Evolutionary conservation across 768 basidiomycete species (phyloP).

Genomic region (Russula foetens): DNA sequence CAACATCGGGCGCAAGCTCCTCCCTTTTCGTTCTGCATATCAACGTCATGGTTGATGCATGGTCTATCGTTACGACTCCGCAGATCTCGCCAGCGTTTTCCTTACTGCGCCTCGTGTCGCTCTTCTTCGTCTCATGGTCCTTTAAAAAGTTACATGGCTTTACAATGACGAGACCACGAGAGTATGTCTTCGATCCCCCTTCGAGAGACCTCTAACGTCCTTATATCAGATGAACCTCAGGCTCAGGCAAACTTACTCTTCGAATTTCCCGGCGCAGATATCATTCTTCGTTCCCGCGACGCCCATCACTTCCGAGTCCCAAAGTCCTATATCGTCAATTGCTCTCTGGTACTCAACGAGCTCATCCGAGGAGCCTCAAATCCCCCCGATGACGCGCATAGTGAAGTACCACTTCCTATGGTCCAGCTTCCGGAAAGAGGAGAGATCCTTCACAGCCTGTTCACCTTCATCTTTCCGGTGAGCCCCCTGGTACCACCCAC

Average conservation of each 20-base stretch:
- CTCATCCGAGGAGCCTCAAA: not conserved
- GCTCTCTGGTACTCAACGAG: not conserved
- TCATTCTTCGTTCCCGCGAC: not conserved
- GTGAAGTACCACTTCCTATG: not conserved
- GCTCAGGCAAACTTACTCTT: not conserved
- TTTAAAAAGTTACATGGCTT: too few relatives aligned
- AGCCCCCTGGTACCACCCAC: not conserved
- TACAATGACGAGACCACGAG: too few relatives aligned
- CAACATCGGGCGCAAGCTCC: too few relatives aligned
- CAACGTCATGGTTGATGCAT: too few relatives aligned
- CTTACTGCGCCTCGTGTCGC: too few relatives aligned
- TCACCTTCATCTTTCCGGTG: constrained; percentile 7
- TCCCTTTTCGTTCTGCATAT: too few relatives aligned
- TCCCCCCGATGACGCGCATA: not conserved
- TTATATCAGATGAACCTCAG: not conserved
- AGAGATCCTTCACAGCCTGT: not conserved
- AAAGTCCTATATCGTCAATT: not conserved
- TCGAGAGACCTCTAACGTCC: not conserved
- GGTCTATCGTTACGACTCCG: too few relatives aligned
- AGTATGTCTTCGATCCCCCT: not conserved
- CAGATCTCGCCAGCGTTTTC: too few relatives aligned
- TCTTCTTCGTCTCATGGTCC: too few relatives aligned
- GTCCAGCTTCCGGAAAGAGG: not conserved
- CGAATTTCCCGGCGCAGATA: not conserved
- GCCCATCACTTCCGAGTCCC: not conserved